Conservation (phyloP, 768 basidiomycete species). For the Tulasnella sp. region DNA sequence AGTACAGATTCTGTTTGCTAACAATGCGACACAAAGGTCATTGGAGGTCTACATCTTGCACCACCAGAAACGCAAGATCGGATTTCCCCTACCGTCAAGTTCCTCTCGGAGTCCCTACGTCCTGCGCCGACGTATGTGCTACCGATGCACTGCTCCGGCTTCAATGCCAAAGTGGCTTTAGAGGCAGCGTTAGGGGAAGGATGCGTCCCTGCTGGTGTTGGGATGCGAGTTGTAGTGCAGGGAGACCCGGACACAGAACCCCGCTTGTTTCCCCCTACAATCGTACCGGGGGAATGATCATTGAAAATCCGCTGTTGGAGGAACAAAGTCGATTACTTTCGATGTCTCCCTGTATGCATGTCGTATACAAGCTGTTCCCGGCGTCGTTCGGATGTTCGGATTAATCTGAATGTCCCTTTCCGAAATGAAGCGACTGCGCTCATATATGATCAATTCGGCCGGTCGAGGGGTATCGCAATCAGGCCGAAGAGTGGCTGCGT, state of each 20-base stretch:
- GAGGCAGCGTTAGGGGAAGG: slow-evolving; percentile 57
- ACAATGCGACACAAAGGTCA: slow-evolving; percentile 39
- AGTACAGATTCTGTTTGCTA: no score
- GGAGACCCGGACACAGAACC: neutral
- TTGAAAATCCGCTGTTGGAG: no score
- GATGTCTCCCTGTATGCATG: no score
- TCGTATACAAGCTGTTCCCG: no score
- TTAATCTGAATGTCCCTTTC: no score
- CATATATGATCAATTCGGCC: no score
- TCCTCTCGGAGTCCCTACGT: slow-evolving; percentile 45
- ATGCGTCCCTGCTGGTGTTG: slow-evolving; percentile 59
- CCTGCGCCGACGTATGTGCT: slow-evolving; percentile 59
- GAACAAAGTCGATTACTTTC: no score
- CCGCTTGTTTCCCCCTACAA: neutral
- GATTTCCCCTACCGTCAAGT: slow-evolving; percentile 57
- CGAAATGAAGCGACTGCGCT: no score
- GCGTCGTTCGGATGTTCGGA: no score
- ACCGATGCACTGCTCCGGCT: slow-evolving; percentile 80
- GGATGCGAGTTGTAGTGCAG: slow-evolving; percentile 47
- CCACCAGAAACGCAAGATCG: slow-evolving; percentile 50
- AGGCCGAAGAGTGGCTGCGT: no score
- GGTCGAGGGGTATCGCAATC: no score
- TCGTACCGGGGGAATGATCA: no score
- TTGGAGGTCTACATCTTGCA: slow-evolving; percentile 77
- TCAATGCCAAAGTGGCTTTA: slow-evolving; percentile 60